These are phyloP conservation scores for Ceratocystis cacaofunesta DNA, from an alignment of 2,329 filamentous ascomycete genomes.

Conservation along the genomic window DNA sequence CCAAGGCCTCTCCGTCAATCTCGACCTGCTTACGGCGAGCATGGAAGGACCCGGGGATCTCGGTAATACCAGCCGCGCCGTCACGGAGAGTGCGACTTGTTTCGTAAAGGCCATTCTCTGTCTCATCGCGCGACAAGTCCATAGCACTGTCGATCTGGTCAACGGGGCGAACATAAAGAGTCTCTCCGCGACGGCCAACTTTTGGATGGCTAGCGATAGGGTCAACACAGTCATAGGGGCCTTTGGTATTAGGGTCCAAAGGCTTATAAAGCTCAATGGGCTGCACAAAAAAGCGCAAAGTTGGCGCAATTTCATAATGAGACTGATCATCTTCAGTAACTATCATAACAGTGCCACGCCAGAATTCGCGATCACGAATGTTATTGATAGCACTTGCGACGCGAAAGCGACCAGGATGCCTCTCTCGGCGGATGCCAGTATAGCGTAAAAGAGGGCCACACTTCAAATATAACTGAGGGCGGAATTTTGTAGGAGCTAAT, in stretches of 20 bases:
- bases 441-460: slow-evolving; percentile 86
- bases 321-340: slow-evolving; percentile 77
- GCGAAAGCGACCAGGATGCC: slow-evolving; percentile 27
- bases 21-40: slow-evolving; percentile 37
- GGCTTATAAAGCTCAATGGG: slow-evolving; percentile 69
- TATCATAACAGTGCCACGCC: slow-evolving; percentile 91
- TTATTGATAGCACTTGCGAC: slow-evolving; percentile 11
- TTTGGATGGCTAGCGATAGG: slow-evolving; percentile 80
- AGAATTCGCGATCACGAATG: slow-evolving; percentile 54
- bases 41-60: slow-evolving; percentile 39
- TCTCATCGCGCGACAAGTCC: slow-evolving; percentile 67
- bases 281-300: slow-evolving; percentile 71
- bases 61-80: slow-evolving; percentile 29
- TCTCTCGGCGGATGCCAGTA: slow-evolving; percentile 62
- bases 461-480: slow-evolving; percentile 69
- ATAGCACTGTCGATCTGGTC: slow-evolving; percentile 64
- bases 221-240: slow-evolving; percentile 70
- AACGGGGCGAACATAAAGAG: slow-evolving; percentile 78
- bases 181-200: slow-evolving; percentile 68
- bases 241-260: slow-evolving; percentile 29
- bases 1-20: slow-evolving; percentile 64
- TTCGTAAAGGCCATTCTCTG: slow-evolving; percentile 72
- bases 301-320: slow-evolving; percentile 65
- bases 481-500: slow-evolving; percentile 55
- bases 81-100: slow-evolving; percentile 41